Evolutionary conservation across 1,284 basidiomycete genomes (phyloP).

Genomic region (Pseudozyma pruni): DNA sequence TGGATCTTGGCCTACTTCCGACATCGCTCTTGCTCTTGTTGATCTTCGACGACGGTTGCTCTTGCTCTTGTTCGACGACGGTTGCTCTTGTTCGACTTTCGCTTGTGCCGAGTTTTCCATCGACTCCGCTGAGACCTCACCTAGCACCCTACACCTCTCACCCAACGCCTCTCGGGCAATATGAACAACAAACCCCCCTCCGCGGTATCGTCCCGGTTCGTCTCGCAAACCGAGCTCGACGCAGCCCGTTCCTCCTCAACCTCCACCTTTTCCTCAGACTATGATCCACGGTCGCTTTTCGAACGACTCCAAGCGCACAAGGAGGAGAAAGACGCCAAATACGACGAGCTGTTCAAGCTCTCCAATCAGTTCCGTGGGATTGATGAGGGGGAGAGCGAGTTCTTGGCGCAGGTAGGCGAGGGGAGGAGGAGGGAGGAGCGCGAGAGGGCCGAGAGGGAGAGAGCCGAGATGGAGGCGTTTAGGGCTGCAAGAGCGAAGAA

Average conservation of each 20-base stretch:
- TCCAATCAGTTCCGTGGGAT: conserved; percentile 64
- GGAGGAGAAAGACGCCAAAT: conserved; percentile 57
- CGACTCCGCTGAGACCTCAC: no score
- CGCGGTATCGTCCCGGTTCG: conserved; percentile 18
- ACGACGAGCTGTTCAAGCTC: conserved; percentile 61
- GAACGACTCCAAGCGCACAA: conserved; percentile 56
- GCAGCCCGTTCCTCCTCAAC: conserved; percentile 1
- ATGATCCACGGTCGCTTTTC: conserved; percentile 49
- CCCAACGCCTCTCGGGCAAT: no score
- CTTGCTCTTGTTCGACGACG: no score
- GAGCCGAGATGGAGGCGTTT: conserved; percentile 50
- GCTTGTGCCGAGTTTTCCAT: no score
- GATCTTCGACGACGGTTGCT: no score
- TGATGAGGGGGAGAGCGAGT: conserved; percentile 60
- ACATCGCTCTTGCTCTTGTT: no score
- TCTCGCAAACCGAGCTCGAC: conserved; percentile 30
- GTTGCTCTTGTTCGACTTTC: no score
- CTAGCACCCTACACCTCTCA: no score
- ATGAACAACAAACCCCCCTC: no score
- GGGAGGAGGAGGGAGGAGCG: conserved; percentile 32
- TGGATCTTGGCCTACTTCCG: no score
- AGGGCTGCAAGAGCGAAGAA: background rate
- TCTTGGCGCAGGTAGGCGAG: conserved; percentile 50
- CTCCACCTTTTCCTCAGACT: conserved; percentile 8
- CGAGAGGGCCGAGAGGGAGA: conserved; percentile 26